Conservation (phyloP, 768 basidiomycete genomes). For the Amanita muscaria region DNA sequence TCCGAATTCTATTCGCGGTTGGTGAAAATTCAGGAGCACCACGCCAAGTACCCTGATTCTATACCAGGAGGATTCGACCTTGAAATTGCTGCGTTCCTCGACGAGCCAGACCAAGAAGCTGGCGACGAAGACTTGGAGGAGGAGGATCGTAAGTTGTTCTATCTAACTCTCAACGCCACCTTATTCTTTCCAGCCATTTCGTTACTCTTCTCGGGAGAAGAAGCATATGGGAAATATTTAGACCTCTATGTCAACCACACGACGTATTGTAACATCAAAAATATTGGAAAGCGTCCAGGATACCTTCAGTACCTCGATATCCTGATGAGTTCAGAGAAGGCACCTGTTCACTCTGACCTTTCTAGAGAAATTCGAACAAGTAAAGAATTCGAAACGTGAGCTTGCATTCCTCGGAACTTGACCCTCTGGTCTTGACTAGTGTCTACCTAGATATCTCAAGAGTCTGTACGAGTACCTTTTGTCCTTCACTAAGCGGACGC, state of each 20-base stretch:
- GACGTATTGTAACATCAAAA: conserved; percentile 83
- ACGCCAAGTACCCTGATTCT: conserved; percentile 91
- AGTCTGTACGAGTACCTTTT: conserved; percentile 76
- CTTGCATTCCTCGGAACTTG: conserved; percentile 10
- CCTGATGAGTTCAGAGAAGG: conserved; percentile 57
- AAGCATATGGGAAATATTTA: conserved; percentile 89
- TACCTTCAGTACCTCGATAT: conserved; percentile 93
- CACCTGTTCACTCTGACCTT: conserved; percentile 58
- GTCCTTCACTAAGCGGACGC: conserved; percentile 78
- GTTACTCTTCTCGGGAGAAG: conserved; percentile 91
- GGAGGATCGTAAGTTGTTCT: conserved; percentile 64
- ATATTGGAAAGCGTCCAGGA: conserved; percentile 71
- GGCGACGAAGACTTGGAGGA: conserved; percentile 70
- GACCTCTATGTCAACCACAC: conserved; percentile 87
- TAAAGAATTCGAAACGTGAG: conserved; percentile 76
- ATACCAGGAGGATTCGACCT: conserved; percentile 72
- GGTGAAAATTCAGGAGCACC: conserved; percentile 93
- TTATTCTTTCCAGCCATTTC: conserved; percentile 49
- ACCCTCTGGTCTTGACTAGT: conserved; percentile 1
- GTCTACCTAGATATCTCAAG: conserved; percentile 62
- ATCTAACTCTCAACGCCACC: conserved; percentile 5
- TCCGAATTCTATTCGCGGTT: conserved; percentile 95
- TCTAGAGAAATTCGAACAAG: conserved; percentile 55
- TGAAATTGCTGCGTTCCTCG: conserved; percentile 74
- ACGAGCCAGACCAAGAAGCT: conserved; percentile 63